phyloP scores from a whole-genome alignment of 2,329 filamentous ascomycete genomes.

The Neopestalotiopsis clavispora region DNA sequence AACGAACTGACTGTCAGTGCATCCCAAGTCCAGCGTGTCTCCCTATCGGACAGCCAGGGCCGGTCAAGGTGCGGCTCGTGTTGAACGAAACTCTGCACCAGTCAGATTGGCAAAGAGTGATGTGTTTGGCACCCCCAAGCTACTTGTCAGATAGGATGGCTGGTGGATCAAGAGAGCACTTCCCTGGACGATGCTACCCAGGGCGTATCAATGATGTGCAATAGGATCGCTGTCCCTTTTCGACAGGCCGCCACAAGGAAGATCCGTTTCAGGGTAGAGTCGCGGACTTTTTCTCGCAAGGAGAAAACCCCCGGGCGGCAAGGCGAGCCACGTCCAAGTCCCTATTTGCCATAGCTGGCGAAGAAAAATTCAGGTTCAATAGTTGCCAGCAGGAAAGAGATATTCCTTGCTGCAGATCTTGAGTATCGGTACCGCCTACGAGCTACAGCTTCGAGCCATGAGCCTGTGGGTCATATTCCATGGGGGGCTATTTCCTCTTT shows the following conservation, averaged over 20 bases:
- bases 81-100: constrained; percentile 1
- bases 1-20: neutral
- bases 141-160: neutral
- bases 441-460: neutral
- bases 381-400: neutral
- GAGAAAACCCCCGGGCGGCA: constrained; percentile 8
- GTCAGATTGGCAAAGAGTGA: neutral
- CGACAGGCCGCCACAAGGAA: too few relatives aligned
- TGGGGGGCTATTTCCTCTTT: neutral
- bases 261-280: neutral
- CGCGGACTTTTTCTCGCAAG: neutral
- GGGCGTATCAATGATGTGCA: neutral
- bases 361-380: neutral
- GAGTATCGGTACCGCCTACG: constrained; percentile 8
- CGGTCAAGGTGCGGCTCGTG: constrained; percentile 6
- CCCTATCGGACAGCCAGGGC: neutral
- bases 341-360: too few relatives aligned
- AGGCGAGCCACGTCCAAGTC: neutral
- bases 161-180: constrained; percentile 4
- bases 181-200: neutral
- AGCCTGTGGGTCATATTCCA: neutral
- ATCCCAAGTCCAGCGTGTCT: neutral
- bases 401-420: constrained; percentile 1
- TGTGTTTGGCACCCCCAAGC: neutral
- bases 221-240: neutral